phyloP scores from a whole-genome alignment of 164 flowering plant genomes.

The Tetrastigma voinierianum region DNA sequence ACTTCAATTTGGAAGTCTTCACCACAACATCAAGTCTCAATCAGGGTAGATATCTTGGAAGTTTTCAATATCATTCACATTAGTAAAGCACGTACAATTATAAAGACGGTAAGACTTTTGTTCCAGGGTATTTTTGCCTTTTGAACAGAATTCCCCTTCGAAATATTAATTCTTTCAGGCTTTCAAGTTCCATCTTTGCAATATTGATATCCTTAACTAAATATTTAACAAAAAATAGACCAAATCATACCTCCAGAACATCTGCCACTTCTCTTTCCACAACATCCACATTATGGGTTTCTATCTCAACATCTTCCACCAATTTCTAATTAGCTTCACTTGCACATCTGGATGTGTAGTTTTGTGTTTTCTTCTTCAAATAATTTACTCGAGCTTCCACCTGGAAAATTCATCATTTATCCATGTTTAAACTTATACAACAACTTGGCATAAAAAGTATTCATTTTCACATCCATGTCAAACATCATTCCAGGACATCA shows the following conservation, averaged over 20 bases:
- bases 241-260: constrained; percentile 44
- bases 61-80: background rate
- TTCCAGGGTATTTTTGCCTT: no score
- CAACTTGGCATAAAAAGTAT: background rate
- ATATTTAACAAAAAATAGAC: background rate
- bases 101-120: background rate
- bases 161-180: no score
- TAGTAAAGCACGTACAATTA: background rate
- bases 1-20: constrained; percentile 46
- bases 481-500: background rate
- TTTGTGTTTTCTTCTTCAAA: constrained; percentile 60
- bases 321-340: constrained; percentile 49
- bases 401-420: constrained; percentile 26
- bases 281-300: constrained; percentile 36
- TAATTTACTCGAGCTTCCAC: constrained; percentile 47
- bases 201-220: background rate
- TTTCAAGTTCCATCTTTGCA: background rate
- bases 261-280: constrained; percentile 63
- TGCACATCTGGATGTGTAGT: constrained; percentile 45
- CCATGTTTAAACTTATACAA: background rate
- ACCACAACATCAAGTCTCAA: constrained; percentile 7
- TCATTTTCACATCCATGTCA: background rate
- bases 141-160: no score
- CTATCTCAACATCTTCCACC: constrained; percentile 45
- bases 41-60: background rate